A percentile compares a stretch with the other conserved stretches of the same genome.
Evolutionary conservation across 805 yeast genomes (phyloP).

Genomic region (Lipomyces chichibuensis): DNA sequence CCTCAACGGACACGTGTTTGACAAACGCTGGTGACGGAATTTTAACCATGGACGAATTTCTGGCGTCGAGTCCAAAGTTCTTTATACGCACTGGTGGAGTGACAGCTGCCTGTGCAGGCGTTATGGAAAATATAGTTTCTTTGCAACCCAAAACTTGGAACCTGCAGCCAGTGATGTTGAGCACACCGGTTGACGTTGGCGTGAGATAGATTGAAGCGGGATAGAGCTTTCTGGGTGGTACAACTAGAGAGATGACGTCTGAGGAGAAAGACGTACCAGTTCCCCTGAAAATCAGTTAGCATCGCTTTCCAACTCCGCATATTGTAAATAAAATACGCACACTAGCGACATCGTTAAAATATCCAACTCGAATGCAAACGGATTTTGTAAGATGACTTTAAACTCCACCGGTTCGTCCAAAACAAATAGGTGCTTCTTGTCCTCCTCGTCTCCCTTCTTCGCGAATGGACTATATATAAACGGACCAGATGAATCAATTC

Average conservation of each 20-base stretch:
- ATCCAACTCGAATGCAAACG: conserved; percentile 73
- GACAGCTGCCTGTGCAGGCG: conserved; percentile 6
- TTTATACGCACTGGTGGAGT: conserved; percentile 8
- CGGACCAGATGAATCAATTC: conserved; percentile 41
- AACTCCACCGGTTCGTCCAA: conserved; percentile 68
- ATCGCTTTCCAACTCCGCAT: conserved; percentile 43
- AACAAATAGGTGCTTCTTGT: conserved; percentile 48
- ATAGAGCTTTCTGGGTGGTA: conserved; percentile 28
- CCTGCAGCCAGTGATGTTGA: conserved; percentile 56
- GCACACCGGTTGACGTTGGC: conserved; percentile 47
- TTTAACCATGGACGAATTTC: conserved; percentile 11
- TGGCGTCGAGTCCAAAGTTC: conserved; percentile 21
- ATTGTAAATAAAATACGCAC: conserved; percentile 43
- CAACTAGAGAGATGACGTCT: conserved; percentile 24
- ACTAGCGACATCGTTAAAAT: conserved; percentile 44
- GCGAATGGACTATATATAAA: conserved; percentile 63
- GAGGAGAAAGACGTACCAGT: conserved; percentile 28
- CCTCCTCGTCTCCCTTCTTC: conserved; percentile 37
- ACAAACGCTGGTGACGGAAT: not conserved
- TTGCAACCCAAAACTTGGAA: conserved; percentile 57
- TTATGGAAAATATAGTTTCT: conserved; percentile 46
- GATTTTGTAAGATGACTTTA: conserved; percentile 67
- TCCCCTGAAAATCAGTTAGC: conserved; percentile 43
- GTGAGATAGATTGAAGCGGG: conserved; percentile 32
- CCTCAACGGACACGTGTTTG: conserved; percentile 43